Conservation (phyloP, 257 asterid species). For the Forsythia viridissima region DNA sequence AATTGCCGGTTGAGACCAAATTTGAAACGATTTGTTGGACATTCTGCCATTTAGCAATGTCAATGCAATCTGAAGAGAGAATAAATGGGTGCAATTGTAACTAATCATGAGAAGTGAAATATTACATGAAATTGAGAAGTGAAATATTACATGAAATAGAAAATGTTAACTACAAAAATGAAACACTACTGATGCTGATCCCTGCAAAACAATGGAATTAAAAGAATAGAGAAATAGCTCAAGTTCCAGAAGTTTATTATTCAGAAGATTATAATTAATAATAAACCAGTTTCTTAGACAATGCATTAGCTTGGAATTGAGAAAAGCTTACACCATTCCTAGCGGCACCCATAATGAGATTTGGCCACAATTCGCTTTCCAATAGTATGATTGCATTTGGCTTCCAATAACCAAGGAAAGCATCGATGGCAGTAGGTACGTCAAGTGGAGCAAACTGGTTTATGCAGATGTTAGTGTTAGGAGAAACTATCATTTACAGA, state of each 20-base stretch:
- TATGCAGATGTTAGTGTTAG: slow-evolving; percentile 14
- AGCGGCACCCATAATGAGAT: slow-evolving; percentile 81
- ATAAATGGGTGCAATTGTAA: slow-evolving; percentile 12
- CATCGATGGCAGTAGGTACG: slow-evolving; percentile 69
- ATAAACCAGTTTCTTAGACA: slow-evolving; percentile 5
- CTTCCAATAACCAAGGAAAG: slow-evolving; percentile 82
- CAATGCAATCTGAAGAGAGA: slow-evolving; percentile 58
- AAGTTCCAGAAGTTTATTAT: not conserved
- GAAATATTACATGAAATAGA: slow-evolving; percentile 1
- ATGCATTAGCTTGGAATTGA: slow-evolving; percentile 10
- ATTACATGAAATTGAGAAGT: slow-evolving; percentile 7
- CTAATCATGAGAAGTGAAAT: not conserved
- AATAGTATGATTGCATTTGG: slow-evolving; percentile 76
- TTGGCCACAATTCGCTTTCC: slow-evolving; percentile 96
- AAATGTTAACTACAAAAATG: slow-evolving; percentile 1
- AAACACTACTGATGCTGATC: not conserved
- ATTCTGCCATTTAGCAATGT: slow-evolving; percentile 84
- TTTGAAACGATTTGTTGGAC: slow-evolving; percentile 63
- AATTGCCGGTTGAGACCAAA: slow-evolving; percentile 66
- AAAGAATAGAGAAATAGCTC: slow-evolving; percentile 12
- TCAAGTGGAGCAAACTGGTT: slow-evolving; percentile 95
- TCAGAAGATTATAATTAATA: not conserved
- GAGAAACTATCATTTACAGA: not conserved
- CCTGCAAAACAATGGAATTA: not conserved
- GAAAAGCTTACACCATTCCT: slow-evolving; percentile 57